Conservation (phyloP, 2,329 filamentous ascomycete species). For the Diaporthe sp. region DNA sequence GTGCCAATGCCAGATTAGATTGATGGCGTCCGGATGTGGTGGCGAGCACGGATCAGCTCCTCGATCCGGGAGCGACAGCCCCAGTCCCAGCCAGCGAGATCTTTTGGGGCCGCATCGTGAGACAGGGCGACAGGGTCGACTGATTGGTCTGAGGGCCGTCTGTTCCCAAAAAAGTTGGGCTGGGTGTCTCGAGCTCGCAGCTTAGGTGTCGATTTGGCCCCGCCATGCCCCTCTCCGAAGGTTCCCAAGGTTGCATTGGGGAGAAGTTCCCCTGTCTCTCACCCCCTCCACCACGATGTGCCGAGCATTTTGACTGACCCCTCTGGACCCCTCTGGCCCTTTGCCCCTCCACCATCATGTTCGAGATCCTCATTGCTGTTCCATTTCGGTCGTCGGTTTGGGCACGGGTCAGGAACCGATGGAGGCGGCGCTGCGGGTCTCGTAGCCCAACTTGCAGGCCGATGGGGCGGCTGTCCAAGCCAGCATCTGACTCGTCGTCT, state of each 20-base stretch:
- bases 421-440: constrained; percentile 10
- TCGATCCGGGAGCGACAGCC: constrained; percentile 13
- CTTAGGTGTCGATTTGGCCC: constrained; percentile 17
- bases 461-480: background rate
- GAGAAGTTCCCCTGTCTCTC: constrained; percentile 3
- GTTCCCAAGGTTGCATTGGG: constrained; percentile 21
- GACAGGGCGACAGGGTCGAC: constrained; percentile 21
- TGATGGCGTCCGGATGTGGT: constrained; percentile 25
- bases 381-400: background rate
- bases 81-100: constrained; percentile 25
- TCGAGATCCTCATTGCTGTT: background rate
- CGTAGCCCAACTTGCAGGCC: constrained; percentile 11
- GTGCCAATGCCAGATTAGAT: constrained; percentile 26
- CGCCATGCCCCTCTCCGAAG: constrained; percentile 6
- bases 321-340: background rate
- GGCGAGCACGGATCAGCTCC: constrained; percentile 3
- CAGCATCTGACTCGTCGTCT: constrained; percentile 25
- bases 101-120: constrained; percentile 25
- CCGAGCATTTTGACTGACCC: background rate
- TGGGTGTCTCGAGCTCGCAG: background rate
- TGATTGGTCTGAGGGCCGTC: constrained; percentile 1
- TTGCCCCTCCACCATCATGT: background rate
- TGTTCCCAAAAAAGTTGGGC: constrained; percentile 25
- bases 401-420: background rate
- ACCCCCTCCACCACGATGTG: background rate